phyloP scores from a whole-genome alignment of 495 filamentous ascomycete species.

The Staphylotrichum tortipilum region DNA sequence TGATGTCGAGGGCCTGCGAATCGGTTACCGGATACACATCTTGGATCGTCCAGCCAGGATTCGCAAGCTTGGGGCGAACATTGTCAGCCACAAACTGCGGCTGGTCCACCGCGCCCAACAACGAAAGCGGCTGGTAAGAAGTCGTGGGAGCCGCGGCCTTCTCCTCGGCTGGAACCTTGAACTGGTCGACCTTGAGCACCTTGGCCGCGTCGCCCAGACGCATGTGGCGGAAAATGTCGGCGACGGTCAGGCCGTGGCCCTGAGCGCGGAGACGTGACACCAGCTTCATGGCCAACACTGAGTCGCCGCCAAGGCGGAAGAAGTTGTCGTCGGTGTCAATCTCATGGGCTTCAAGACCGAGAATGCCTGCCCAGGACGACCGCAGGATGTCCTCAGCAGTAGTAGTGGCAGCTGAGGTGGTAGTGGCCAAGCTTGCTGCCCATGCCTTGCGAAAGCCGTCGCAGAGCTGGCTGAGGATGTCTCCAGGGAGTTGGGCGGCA shows the following conservation, averaged over 20 bases:
- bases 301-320: slow-evolving; percentile 54
- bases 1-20: slow-evolving; percentile 52
- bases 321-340: slow-evolving; percentile 47
- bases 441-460: slow-evolving; percentile 7
- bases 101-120: not conserved
- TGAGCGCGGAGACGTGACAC: slow-evolving; percentile 25
- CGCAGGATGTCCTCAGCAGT: slow-evolving; percentile 18
- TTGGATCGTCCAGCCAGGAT: slow-evolving; percentile 9
- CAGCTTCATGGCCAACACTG: slow-evolving; percentile 56
- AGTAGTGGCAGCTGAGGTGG: not conserved
- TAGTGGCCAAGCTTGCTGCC: not conserved
- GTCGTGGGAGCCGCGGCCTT: not conserved
- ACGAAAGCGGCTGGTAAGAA: slow-evolving; percentile 10
- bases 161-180: not conserved
- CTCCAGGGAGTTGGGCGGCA: not conserved
- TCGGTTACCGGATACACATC: slow-evolving; percentile 16
- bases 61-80: slow-evolving; percentile 3
- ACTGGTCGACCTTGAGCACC: slow-evolving; percentile 9
- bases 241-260: slow-evolving; percentile 10
- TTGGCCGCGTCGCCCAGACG: slow-evolving; percentile 12
- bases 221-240: slow-evolving; percentile 14
- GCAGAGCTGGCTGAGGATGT: not conserved
- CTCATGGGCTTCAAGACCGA: slow-evolving; percentile 2
- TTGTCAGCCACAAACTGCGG: slow-evolving; percentile 3
- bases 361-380: slow-evolving; percentile 14